Percentiles rank a stretch among this genome's conserved stretches.
These are phyloP conservation scores for Septoria petroselini DNA, from an alignment of 2,329 filamentous ascomycete genomes.

Conservation along the genomic window DNA sequence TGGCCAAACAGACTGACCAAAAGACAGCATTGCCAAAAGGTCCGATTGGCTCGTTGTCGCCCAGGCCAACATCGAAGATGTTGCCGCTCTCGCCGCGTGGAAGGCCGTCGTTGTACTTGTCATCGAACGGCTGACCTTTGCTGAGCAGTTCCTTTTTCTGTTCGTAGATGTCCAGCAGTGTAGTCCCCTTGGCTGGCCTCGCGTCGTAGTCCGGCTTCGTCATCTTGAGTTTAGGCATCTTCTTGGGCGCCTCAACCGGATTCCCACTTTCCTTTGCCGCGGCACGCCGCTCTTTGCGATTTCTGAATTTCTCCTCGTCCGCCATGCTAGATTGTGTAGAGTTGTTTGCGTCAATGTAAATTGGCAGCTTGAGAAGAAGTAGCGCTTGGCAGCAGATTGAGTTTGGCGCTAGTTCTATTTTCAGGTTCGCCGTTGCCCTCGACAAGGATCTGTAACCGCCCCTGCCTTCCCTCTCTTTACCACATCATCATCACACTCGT, in stretches of 20 bases:
- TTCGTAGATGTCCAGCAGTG: constrained; percentile 69
- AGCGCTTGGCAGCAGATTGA: not conserved
- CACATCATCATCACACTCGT: constrained; percentile 10
- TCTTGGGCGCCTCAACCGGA: constrained; percentile 34
- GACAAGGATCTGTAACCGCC: constrained; percentile 6
- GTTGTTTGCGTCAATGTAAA: too few species aligned
- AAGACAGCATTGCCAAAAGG: constrained; percentile 49
- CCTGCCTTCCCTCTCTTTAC: constrained; percentile 9
- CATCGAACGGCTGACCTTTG: constrained; percentile 52
- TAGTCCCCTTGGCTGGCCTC: constrained; percentile 57
- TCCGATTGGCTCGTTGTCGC: constrained; percentile 46
- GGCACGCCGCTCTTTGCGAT: constrained; percentile 48
- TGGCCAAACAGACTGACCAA: constrained; percentile 58
- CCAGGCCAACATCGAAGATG: constrained; percentile 38
- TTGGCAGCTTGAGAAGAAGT: too few species aligned
- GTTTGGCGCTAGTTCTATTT: constrained; percentile 5
- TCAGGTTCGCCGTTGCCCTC: constrained; percentile 1
- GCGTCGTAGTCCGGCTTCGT: constrained; percentile 64
- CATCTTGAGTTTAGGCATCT: constrained; percentile 59
- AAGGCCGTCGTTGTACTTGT: constrained; percentile 37
- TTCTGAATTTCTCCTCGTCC: constrained; percentile 35
- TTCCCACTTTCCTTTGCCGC: constrained; percentile 38
- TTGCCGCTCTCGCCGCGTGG: constrained; percentile 37
- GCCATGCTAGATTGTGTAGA: constrained; percentile 8
- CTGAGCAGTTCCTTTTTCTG: constrained; percentile 52